phyloP scores from a whole-genome alignment of 257 asterid genomes.

The Thymus quinquecostatus region DNA sequence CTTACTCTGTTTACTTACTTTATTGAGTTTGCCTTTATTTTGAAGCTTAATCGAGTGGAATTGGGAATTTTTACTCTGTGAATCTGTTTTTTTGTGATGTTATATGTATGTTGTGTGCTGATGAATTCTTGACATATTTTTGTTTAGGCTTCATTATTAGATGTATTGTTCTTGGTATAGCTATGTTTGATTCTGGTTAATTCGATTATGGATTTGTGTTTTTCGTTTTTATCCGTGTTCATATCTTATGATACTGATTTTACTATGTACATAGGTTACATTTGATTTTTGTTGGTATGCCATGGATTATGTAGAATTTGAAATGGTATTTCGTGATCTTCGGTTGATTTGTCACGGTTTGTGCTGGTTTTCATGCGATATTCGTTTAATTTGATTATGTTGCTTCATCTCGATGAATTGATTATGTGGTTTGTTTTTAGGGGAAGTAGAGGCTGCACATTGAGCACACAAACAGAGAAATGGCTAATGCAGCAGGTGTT shows the following conservation, averaged over 20 bases:
- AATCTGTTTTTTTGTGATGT: background rate
- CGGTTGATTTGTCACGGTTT: background rate
- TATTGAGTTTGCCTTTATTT: background rate
- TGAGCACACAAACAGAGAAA: slow-evolving; percentile 29
- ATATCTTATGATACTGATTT: background rate
- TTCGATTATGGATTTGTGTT: background rate
- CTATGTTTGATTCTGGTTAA: background rate
- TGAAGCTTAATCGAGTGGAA: slow-evolving; percentile 8
- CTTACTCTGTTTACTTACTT: background rate
- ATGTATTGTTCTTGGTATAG: background rate
- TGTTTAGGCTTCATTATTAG: background rate
- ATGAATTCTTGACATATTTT: background rate
- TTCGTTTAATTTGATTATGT: slow-evolving; percentile 19
- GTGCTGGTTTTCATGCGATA: background rate
- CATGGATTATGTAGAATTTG: background rate
- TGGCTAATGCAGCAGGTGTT: slow-evolving; percentile 67
- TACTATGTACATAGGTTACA: background rate
- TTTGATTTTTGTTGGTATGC: background rate
- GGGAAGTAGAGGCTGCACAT: slow-evolving; percentile 8
- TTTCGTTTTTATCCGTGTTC: background rate
- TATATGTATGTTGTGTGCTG: background rate
- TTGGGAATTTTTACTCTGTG: background rate
- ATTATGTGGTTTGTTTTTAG: slow-evolving; percentile 23
- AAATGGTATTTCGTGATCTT: background rate
- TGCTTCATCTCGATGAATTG: slow-evolving; percentile 12